Evolutionary conservation across 306 rosid genomes (phyloP).

Genomic region (Carpinus fangiana): DNA sequence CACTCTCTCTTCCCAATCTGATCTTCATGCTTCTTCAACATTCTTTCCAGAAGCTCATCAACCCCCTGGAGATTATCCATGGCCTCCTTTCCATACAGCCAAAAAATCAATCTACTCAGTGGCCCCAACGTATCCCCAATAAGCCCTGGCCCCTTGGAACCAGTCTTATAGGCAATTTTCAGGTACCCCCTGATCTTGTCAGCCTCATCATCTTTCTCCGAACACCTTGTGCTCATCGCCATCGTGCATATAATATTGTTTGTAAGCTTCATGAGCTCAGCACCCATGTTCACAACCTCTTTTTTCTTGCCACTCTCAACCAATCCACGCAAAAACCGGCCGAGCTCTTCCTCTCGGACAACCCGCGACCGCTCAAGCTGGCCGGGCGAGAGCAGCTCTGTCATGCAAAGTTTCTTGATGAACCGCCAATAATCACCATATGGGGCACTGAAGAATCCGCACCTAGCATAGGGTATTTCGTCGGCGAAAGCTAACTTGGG

Average conservation of each 20-base stretch:
- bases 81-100: constrained; percentile 46
- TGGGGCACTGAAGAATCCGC: constrained; percentile 44
- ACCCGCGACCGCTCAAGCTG: not conserved
- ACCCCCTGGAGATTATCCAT: constrained; percentile 35
- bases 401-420: constrained; percentile 48
- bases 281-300: constrained; percentile 35
- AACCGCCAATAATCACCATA: constrained; percentile 49
- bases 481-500: constrained; percentile 46
- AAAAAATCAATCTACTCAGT: constrained; percentile 36
- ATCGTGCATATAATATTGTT: constrained; percentile 48
- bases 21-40: constrained; percentile 46
- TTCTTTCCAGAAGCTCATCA: constrained; percentile 48
- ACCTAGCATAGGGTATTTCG: constrained; percentile 34
- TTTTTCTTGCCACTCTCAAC: constrained; percentile 10
- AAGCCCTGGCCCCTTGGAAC: constrained; percentile 32
- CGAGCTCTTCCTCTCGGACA: not conserved
- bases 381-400: constrained; percentile 28
- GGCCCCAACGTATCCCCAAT: constrained; percentile 59
- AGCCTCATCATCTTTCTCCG: constrained; percentile 41
- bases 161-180: constrained; percentile 35
- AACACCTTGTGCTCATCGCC: constrained; percentile 48
- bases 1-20: constrained; percentile 29
- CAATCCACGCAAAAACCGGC: constrained; percentile 20
- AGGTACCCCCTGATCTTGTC: constrained; percentile 40
- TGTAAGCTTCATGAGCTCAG: constrained; percentile 48